Evolutionary conservation across 768 basidiomycete genomes (phyloP), one percentile per base, ranked within the genome.

Genomic region (Pisolithus tinctorius): DNA sequence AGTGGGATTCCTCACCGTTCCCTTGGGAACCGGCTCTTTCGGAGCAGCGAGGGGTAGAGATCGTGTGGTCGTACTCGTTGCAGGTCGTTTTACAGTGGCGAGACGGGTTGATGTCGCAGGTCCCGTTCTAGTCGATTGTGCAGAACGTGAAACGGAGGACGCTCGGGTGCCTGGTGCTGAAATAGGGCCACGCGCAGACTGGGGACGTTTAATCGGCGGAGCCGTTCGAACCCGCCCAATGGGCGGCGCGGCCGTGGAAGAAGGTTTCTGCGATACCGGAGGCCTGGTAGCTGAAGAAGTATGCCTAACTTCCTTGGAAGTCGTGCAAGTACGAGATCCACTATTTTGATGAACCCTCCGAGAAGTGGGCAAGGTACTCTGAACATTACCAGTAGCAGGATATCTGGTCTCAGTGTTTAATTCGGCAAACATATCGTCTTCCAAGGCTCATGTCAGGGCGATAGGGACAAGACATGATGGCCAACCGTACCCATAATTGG

Each of bases 361-460:
- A 31, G 17, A 29, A 10, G 44, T 8, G 34, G 45, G 45, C 13
- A 20, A 30, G 34, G 43, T 4, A 7, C n/a, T 26, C 17, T 6
- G 29, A 3, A 55, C 42, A 44, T 52, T 53, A 9, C 11, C 14
- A 5, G 34, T 13, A 5, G 53, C 23, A 13, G 29, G 34, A 20
- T 38, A 6, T 45, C 29, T 44, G 11, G 29, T 43, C 17, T 47
- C 30, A 13, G 50, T 38, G 34, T 59, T 61, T 9, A 48, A 39
- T 25, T 46, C 56, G 10, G 55, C 56, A 48, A 67, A 69, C 5
- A 63, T 65, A 45, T 61, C 46, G 30, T 69, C 67, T 39, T 69
- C 67, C 41, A 26, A 26, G 7, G 46, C 42, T n/a, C 16, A 14
- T 11, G 27, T 53, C 37, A 4, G 50, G 25, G 17, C 17, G n/a